phyloP scores from a whole-genome alignment of 129 eudicot species.

The Flaveria robusta region DNA sequence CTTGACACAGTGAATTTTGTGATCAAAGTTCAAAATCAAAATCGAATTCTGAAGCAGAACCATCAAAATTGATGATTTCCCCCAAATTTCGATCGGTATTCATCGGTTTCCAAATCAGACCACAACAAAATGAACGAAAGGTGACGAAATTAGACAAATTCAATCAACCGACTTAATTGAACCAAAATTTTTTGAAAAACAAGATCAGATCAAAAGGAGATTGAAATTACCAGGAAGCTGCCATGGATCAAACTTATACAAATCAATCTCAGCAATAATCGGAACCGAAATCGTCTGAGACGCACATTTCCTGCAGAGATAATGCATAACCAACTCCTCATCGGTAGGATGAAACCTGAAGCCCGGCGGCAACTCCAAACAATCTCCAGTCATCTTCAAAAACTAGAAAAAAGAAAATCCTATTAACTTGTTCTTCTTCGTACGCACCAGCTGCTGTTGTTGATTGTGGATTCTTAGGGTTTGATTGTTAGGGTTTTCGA shows the following conservation, averaged over 20 bases:
- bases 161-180: neutral
- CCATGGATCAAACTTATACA: conserved; percentile 71
- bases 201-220: neutral
- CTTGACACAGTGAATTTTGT: too few relatives aligned
- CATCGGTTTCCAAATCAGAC: too few relatives aligned
- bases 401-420: too few relatives aligned
- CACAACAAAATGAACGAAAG: too few relatives aligned
- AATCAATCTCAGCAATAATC: conserved; percentile 63
- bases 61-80: neutral
- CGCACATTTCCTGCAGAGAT: conserved; percentile 53
- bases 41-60: neutral
- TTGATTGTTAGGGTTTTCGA: conserved; percentile 24
- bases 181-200: neutral
- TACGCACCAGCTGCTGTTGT: neutral
- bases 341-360: conserved; percentile 71
- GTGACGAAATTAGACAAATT: too few relatives aligned
- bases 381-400: conserved; percentile 14
- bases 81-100: neutral
- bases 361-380: conserved; percentile 56
- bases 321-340: conserved; percentile 68
- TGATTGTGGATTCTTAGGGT: neutral
- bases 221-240: conserved; percentile 59
- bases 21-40: neutral
- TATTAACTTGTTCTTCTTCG: too few relatives aligned
- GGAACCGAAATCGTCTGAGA: conserved; percentile 51